phyloP scores from a whole-genome alignment of 306 rosid species.

The Fragaria iinumae region DNA sequence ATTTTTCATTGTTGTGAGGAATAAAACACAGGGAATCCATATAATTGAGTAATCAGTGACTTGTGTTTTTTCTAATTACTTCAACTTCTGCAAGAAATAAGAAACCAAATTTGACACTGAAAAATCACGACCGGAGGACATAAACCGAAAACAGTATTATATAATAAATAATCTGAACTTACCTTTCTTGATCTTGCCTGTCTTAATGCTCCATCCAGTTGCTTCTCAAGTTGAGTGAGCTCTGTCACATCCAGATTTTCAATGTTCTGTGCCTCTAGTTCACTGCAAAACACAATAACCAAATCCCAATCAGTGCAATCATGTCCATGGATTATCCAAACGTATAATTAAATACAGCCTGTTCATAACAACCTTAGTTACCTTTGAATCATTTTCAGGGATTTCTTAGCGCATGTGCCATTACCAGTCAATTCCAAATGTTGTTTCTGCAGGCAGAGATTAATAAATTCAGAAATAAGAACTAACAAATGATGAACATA shows the following conservation, averaged over 20 bases:
- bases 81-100: background rate
- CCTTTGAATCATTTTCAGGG: slow-evolving; percentile 23
- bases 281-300: slow-evolving; percentile 16
- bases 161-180: background rate
- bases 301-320: background rate
- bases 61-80: background rate
- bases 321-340: background rate
- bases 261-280: slow-evolving; percentile 20
- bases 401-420: background rate
- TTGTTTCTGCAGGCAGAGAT: background rate
- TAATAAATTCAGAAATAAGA: background rate
- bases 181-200: slow-evolving; percentile 29
- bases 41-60: background rate
- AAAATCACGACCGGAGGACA: background rate
- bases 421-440: background rate
- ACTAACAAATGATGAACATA: background rate
- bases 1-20: no score
- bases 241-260: slow-evolving; percentile 22
- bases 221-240: slow-evolving; percentile 23
- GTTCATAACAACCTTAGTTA: background rate
- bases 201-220: slow-evolving; percentile 16
- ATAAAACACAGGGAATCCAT: background rate
- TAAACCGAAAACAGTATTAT: background rate
- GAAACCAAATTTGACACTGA: background rate
- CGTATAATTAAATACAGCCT: background rate